A percentile compares a stretch with the other conserved stretches of the same genome.
These are phyloP conservation scores for Candida odintsovae DNA, from an alignment of 805 yeast genomes.

Conservation along the genomic window DNA sequence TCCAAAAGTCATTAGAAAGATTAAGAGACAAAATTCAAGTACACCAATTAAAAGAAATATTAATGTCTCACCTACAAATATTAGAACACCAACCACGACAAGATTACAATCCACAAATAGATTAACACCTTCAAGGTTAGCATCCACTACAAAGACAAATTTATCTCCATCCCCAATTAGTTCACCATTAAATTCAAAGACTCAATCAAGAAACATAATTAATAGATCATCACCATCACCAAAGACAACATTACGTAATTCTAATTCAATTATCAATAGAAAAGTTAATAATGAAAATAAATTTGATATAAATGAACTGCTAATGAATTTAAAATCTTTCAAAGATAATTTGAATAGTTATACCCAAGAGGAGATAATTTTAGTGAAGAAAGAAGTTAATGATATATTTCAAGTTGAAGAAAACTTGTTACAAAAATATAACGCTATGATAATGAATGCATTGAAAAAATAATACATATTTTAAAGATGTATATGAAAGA, in stretches of 20 bases:
- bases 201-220: neutral
- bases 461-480: constrained; percentile 4
- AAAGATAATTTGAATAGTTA: constrained; percentile 16
- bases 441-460: constrained; percentile 9
- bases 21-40: constrained; percentile 8
- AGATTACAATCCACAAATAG: constrained; percentile 17
- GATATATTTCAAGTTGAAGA: constrained; percentile 18
- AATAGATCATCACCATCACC: constrained; percentile 8
- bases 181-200: constrained; percentile 2
- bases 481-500: no score
- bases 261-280: neutral
- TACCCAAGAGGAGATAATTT: constrained; percentile 16
- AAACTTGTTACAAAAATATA: constrained; percentile 32
- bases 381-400: constrained; percentile 20
- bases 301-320: constrained; percentile 11
- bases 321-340: constrained; percentile 10
- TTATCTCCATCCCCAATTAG: constrained; percentile 16
- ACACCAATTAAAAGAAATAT: constrained; percentile 13
- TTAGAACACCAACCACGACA: constrained; percentile 11
- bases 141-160: constrained; percentile 12
- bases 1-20: constrained; percentile 23
- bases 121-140: constrained; percentile 20
- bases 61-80: constrained; percentile 4
- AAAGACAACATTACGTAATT: neutral
- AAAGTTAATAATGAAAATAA: constrained; percentile 13